Evolutionary conservation across 129 eudicot genomes (phyloP).

Genomic region (Oenanthe sinensis): DNA sequence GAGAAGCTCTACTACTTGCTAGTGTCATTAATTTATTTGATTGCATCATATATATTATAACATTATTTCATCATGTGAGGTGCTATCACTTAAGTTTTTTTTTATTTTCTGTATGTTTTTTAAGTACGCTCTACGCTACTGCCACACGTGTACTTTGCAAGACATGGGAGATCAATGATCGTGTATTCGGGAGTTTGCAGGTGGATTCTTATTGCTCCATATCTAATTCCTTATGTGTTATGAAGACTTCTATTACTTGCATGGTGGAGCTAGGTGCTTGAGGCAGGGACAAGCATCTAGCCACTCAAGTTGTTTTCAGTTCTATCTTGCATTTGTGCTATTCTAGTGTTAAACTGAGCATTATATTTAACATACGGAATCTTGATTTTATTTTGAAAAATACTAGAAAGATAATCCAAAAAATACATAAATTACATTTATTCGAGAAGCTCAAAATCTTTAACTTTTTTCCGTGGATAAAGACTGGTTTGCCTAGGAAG

Average conservation of each 20-base stretch:
- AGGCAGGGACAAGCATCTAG: background rate
- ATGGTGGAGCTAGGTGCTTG: background rate
- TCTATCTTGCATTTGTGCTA: background rate
- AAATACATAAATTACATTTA: too few relatives aligned
- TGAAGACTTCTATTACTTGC: background rate
- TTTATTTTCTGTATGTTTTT: slow-evolving; percentile 14
- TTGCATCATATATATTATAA: slow-evolving; percentile 10
- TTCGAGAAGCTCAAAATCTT: too few relatives aligned
- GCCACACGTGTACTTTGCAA: slow-evolving; percentile 86
- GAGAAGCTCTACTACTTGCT: background rate
- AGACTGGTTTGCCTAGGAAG: too few relatives aligned
- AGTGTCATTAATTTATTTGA: background rate
- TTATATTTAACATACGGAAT: too few relatives aligned
- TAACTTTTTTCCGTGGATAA: too few relatives aligned
- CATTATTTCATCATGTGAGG: background rate
- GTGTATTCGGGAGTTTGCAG: slow-evolving; percentile 84
- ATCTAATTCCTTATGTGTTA: background rate
- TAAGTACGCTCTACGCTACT: slow-evolving; percentile 62
- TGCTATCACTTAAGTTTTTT: slow-evolving; percentile 10
- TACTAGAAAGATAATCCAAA: too few relatives aligned
- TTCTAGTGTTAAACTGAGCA: too few relatives aligned
- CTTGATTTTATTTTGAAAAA: too few relatives aligned
- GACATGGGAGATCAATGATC: slow-evolving; percentile 96
- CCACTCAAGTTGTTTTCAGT: background rate
- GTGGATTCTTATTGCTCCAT: slow-evolving; percentile 26